Percentiles rank a stretch among this genome's conserved stretches.
Conservation (phyloP, 805 yeast species). For the Pichia cabralensis region DNA sequence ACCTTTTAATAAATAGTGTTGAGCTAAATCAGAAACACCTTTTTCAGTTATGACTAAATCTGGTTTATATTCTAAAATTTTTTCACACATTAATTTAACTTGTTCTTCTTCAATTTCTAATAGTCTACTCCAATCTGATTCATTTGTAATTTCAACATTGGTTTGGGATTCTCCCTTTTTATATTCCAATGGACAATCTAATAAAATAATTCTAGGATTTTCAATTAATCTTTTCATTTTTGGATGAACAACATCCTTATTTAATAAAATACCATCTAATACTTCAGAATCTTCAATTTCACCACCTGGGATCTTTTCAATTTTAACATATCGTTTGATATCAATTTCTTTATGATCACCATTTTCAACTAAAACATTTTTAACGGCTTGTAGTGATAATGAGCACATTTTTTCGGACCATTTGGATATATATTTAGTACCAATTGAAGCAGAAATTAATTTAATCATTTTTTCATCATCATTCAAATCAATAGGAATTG, state of each 20-base stretch:
- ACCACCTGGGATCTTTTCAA: conserved; percentile 97
- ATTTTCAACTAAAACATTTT: conserved; percentile 61
- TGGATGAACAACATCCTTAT: conserved; percentile 98
- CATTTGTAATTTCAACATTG: conserved; percentile 92
- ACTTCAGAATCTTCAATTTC: conserved; percentile 86
- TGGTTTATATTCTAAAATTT: conserved; percentile 75
- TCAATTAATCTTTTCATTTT: conserved; percentile 87
- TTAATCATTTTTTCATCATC: conserved; percentile 83
- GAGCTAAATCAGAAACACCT: conserved; percentile 97
- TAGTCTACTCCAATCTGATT: conserved; percentile 92
- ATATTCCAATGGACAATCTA: conserved; percentile 96
- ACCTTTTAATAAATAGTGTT: conserved; percentile 88
- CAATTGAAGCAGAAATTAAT: conserved; percentile 83
- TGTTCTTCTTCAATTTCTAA: conserved; percentile 97
- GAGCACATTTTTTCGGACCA: conserved; percentile 91
- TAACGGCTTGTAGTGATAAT: conserved; percentile 80
- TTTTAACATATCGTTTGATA: conserved; percentile 81
- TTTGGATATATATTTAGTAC: conserved; percentile 85
- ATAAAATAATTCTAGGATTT: conserved; percentile 78
- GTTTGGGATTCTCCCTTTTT: conserved; percentile 99
- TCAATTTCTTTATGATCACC: conserved; percentile 73
- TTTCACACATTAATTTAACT: conserved; percentile 78
- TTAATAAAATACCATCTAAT: conserved; percentile 82
- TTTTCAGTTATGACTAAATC: conserved; percentile 94
- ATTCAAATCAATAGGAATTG: conserved; percentile 71